These are phyloP conservation scores for Oenanthe javanica DNA, from an alignment of 140 eudicot species.

Conservation along the genomic window DNA sequence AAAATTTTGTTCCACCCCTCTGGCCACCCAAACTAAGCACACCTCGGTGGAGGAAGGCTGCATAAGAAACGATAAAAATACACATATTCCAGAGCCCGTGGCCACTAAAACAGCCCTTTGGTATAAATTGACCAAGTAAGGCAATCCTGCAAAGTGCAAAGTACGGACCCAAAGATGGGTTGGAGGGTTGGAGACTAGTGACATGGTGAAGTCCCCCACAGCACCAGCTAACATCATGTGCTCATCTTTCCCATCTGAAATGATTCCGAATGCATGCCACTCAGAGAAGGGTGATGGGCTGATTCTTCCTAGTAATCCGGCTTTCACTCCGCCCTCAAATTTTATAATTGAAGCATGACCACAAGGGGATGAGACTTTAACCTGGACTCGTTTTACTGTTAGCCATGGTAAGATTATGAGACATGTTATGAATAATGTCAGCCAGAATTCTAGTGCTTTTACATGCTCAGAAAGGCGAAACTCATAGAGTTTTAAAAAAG, in stretches of 20 bases:
- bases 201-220: slow-evolving; percentile 69
- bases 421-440: slow-evolving; percentile 36
- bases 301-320: slow-evolving; percentile 60
- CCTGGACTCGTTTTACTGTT: slow-evolving; percentile 51
- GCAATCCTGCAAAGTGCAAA: slow-evolving; percentile 64
- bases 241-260: slow-evolving; percentile 55
- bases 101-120: slow-evolving; percentile 56
- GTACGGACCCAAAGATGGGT: slow-evolving; percentile 65
- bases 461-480: slow-evolving; percentile 25
- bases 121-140: slow-evolving; percentile 65
- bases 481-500: slow-evolving; percentile 35
- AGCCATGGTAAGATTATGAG: slow-evolving; percentile 61
- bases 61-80: slow-evolving; percentile 42
- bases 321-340: slow-evolving; percentile 58
- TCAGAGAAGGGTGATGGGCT: slow-evolving; percentile 72
- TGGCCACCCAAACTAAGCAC: slow-evolving; percentile 67
- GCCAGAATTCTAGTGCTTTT: slow-evolving; percentile 56
- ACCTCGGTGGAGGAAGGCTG: slow-evolving; percentile 31
- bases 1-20: slow-evolving; percentile 58
- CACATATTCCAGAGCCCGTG: slow-evolving; percentile 70
- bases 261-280: slow-evolving; percentile 78
- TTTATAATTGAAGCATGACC: slow-evolving; percentile 67
- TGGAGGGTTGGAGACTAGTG: slow-evolving; percentile 60
- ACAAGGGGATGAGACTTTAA: slow-evolving; percentile 51
- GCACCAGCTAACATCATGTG: slow-evolving; percentile 91